Evolutionary conservation across 768 basidiomycete species (phyloP), one percentile per base, ranked within the genome.

Genomic region (Lentinus brumalis): DNA sequence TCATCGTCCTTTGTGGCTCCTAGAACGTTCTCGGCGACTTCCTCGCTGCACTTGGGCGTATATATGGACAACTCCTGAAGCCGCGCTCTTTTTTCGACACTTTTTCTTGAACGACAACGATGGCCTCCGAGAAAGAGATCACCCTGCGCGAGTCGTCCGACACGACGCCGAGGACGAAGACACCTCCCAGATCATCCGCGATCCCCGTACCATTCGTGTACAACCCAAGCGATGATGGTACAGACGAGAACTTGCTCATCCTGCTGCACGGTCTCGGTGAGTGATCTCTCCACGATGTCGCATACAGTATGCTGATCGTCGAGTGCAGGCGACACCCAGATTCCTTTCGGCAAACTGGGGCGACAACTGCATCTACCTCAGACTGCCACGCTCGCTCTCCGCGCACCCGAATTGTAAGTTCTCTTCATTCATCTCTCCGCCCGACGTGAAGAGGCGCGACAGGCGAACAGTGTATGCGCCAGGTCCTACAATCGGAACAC

Each of bases 251-350:
- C 72, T 74, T 96, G 16, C 74, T 96, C 26, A 80, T 96, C 60
- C 79, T 96, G 35, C 77, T 96, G 8, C 94, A 96, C 63, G 94
- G 94, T 0, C 82, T 96, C 29, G 94, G 94, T 92, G 63, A 57
- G 82, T 71, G 8, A 2, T n/a, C 16, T 42, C 18, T 4, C 3
- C 38, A 16, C 47, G 35, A 26, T 4, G 18, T 30, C 50, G 7
- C 45, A 29, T 12, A 39, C 4, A 21, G 8, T 14, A 16, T 52
- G 14, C n/a, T 50, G 32, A 50, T 55, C 21, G 53, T 38, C 41
- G 18, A 39, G 41, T 40, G 30, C 63, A 95, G 94, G 94, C 29
- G 94, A 96, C 74, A 93, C 88, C 0, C 86, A 89, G 60, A 49
- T 76, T 3, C 92, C 93, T 1, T 96, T 97, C 71, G 77, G 81